A percentile compares a stretch with the other conserved stretches of the same genome.
Conservation (phyloP, 2,329 filamentous ascomycete genomes). For the Neopestalotiopsis rosae region DNA sequence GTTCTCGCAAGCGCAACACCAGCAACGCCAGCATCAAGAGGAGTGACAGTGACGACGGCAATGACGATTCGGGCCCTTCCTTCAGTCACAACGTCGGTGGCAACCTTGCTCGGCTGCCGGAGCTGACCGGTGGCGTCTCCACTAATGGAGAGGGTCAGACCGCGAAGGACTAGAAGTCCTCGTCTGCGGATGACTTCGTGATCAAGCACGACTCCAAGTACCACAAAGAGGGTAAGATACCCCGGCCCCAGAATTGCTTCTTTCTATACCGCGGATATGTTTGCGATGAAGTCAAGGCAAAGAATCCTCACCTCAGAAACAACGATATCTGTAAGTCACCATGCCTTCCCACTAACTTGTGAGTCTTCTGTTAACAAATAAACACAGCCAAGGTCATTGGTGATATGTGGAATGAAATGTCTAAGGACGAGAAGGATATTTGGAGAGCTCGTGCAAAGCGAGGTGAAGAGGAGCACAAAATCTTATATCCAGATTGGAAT, state of each 20-base stretch:
- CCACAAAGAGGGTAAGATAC: slow-evolving; percentile 8
- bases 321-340: slow-evolving; percentile 12
- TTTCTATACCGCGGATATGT: slow-evolving; percentile 1
- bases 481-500: neutral
- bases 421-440: neutral
- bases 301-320: neutral
- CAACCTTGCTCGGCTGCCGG: slow-evolving; percentile 4
- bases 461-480: slow-evolving; percentile 1
- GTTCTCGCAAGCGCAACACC: neutral
- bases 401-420: neutral
- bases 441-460: slow-evolving; percentile 7
- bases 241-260: slow-evolving; percentile 16
- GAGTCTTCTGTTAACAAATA: neutral
- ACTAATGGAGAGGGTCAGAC: neutral
- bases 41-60: neutral
- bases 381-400: slow-evolving; percentile 13
- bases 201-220: slow-evolving; percentile 14
- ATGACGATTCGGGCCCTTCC: neutral
- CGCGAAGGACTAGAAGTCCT: neutral
- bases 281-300: neutral
- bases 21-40: neutral
- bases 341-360: too few relatives aligned
- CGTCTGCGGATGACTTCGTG: slow-evolving; percentile 9
- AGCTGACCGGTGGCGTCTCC: neutral
- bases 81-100: neutral